These are phyloP conservation scores for Arctium lappa DNA, from an alignment of 129 eudicot species.

Conservation along the genomic window DNA sequence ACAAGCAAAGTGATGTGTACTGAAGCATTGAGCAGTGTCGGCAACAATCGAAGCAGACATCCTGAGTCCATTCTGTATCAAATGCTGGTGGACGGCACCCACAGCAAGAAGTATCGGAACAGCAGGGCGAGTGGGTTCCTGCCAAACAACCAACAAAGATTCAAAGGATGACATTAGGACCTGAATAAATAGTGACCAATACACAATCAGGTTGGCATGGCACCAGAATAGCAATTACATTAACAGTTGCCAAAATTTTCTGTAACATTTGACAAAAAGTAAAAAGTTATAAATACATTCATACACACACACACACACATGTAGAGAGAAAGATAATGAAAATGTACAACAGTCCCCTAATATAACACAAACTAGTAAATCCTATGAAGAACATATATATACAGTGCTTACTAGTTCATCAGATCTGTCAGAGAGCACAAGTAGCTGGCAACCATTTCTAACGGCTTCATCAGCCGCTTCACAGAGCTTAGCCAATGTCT, in stretches of 20 bases:
- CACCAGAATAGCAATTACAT: no score
- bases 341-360: slow-evolving; percentile 1
- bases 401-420: slow-evolving; percentile 74
- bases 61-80: slow-evolving; percentile 92
- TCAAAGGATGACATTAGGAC: not conserved
- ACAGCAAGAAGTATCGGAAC: slow-evolving; percentile 97
- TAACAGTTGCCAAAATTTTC: no score
- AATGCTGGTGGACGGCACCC: slow-evolving; percentile 99
- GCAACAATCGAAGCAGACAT: slow-evolving; percentile 98
- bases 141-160: slow-evolving; percentile 9
- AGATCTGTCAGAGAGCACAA: slow-evolving; percentile 91
- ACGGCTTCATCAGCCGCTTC: slow-evolving; percentile 99
- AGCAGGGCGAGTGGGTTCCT: slow-evolving; percentile 98
- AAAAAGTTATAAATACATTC: no score
- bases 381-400: not conserved
- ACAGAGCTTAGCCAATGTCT: slow-evolving; percentile 72
- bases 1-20: slow-evolving; percentile 99
- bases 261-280: no score
- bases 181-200: not conserved
- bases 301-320: slow-evolving; percentile 5
- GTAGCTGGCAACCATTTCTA: slow-evolving; percentile 97
- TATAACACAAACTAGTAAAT: slow-evolving; percentile 2
- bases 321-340: not conserved
- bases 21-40: slow-evolving; percentile 98
- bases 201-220: no score